phyloP scores from a whole-genome alignment of 257 asterid genomes.

The Solanum habrochaites region DNA sequence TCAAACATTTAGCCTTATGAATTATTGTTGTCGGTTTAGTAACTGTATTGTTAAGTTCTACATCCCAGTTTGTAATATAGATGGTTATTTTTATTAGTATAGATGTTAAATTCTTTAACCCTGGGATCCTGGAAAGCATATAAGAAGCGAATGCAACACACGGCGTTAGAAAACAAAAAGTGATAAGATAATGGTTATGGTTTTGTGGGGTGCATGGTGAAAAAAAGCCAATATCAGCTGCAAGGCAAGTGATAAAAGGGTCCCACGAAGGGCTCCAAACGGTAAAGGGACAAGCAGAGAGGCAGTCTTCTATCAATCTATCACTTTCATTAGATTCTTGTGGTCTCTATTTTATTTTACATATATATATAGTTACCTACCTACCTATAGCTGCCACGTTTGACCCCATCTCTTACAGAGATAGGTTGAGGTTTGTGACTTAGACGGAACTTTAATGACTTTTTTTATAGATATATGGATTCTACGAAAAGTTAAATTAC shows the following conservation, averaged over 20 bases:
- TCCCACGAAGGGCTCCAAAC: neutral
- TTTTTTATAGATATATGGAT: no score
- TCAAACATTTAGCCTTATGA: neutral
- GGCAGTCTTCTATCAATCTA: slow-evolving; percentile 4
- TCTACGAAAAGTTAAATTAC: no score
- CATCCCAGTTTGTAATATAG: neutral
- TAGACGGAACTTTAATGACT: no score
- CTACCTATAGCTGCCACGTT: neutral
- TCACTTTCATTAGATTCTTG: slow-evolving; percentile 20
- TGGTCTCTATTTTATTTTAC: neutral
- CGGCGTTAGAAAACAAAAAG: neutral
- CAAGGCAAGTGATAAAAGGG: neutral
- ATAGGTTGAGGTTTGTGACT: no score
- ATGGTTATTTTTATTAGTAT: neutral
- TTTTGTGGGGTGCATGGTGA: slow-evolving; percentile 8
- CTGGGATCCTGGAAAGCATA: neutral
- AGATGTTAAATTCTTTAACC: neutral
- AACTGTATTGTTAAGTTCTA: neutral
- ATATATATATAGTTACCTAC: neutral
- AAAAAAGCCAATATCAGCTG: neutral
- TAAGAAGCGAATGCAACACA: neutral
- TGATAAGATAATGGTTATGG: neutral
- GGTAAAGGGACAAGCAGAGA: slow-evolving; percentile 5
- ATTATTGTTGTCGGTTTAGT: neutral
- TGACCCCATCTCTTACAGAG: neutral